phyloP scores from a whole-genome alignment of 83 land plant genomes.

The Picea abies region DNA sequence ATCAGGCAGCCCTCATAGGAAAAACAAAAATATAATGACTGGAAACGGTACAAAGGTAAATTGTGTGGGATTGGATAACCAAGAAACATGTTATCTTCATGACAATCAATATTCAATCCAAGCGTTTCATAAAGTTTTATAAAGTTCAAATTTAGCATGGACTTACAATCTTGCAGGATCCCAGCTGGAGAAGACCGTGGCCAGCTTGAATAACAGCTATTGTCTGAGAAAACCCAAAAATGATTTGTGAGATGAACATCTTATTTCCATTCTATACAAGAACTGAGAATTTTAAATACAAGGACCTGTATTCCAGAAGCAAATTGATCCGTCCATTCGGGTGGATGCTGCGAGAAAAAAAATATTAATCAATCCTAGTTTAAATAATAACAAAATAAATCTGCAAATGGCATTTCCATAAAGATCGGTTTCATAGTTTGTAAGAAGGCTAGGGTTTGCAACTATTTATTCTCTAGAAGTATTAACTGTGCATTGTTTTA shows the following conservation, averaged over 20 bases:
- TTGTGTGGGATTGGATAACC: no score
- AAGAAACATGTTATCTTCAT: no score
- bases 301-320: constrained; percentile 86
- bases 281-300: neutral
- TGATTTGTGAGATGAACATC: neutral
- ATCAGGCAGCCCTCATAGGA: no score
- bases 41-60: no score
- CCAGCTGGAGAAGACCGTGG: constrained; percentile 90
- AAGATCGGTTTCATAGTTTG: neutral
- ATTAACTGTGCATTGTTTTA: no score
- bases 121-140: no score
- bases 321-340: constrained; percentile 97
- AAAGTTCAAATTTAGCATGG: no score
- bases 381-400: neutral
- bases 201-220: constrained; percentile 98
- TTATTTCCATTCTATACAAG: neutral
- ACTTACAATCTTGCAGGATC: constrained; percentile 95
- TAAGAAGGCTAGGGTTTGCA: no score
- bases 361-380: constrained; percentile 8
- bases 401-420: neutral
- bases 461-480: no score
- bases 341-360: constrained; percentile 70
- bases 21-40: no score
- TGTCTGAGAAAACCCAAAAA: constrained; percentile 42
- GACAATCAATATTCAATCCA: no score